Base-by-base conservation (phyloP, 495 filamentous ascomycete genomes). In the Hypoxylon intermedium region DNA sequence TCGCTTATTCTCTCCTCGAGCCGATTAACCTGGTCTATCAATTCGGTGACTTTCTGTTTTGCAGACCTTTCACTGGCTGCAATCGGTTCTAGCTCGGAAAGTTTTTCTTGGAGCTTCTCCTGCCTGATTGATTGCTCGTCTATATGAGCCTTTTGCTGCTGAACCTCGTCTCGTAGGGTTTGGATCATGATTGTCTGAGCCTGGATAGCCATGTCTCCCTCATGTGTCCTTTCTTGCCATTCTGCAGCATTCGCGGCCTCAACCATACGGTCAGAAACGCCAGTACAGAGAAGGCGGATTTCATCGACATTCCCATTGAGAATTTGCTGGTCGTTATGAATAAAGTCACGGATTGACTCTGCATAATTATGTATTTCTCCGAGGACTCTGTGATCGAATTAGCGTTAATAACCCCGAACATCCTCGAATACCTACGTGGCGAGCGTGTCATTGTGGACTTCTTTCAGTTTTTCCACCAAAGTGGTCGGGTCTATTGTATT, bases 81-180 rank as follows among this genome's bases (percentile, higher is more conserved):
- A 2, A 23, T 34, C 9, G 13, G 33, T 31, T 37, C 30, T 3
- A 60, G 30, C 0, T 13, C 15, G n/a, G 5, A n/a, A 36, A 61
- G 9, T 13, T 50, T 33, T 1, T 3, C 38, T 18, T 43, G n/a
- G 9, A 60, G 60, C 2, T 45, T 34, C 21, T 48, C 26, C 9
- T 60, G 60, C 31, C 68, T 63, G 24, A 52, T 24, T 9, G 11
- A 47, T 26, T 69, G 61, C 11, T 55, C 40, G 6, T 33, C 47
- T 7, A 65, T 41, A 9, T 53, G 48, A 28, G 38, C 49, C 28
- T 45, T 37, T 52, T 50, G 61, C 21, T 61, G 51, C 1, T 51
- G 9, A 33, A 75, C 19, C 9, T 76, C 67, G 20, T 58, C 42
- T 41, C 67, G 61, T 5, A 71, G 44, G 7, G 31, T 23, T 9